phyloP scores from a whole-genome alignment of 495 filamentous ascomycete genomes.

The Letharia columbiana region DNA sequence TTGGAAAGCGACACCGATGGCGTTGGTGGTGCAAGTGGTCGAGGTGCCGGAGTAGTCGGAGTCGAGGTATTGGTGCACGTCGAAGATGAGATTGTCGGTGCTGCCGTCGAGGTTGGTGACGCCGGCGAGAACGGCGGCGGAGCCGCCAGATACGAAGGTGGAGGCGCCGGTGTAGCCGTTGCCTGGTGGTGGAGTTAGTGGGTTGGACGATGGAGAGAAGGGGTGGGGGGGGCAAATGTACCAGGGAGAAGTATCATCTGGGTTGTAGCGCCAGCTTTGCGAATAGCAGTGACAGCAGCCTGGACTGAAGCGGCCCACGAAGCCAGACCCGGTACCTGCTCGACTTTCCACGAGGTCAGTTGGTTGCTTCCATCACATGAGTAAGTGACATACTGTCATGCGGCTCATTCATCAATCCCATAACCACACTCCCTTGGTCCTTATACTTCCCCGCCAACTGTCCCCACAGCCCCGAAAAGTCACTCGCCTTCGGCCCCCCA shows the following conservation, averaged over 20 bases:
- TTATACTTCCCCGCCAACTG: slow-evolving; percentile 50
- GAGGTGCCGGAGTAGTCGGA: slow-evolving; percentile 47
- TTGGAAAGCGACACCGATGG: slow-evolving; percentile 39
- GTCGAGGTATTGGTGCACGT: slow-evolving; percentile 52
- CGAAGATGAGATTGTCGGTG: slow-evolving; percentile 47
- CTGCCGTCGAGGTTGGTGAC: slow-evolving; percentile 48
- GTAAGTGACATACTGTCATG: slow-evolving; percentile 30
- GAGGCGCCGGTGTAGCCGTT: slow-evolving; percentile 43
- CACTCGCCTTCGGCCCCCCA: slow-evolving; percentile 38
- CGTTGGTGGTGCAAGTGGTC: slow-evolving; percentile 44
- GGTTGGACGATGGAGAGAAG: slow-evolving; percentile 11
- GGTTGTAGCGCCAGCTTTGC: slow-evolving; percentile 46
- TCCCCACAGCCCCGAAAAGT: slow-evolving; percentile 49
- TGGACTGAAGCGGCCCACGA: slow-evolving; percentile 47
- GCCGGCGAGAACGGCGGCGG: slow-evolving; percentile 38
- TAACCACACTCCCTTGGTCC: slow-evolving; percentile 39
- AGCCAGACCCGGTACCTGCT: slow-evolving; percentile 37
- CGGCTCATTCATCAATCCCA: slow-evolving; percentile 59
- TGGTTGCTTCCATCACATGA: no score
- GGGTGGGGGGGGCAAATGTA: neutral
- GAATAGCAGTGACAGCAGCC: slow-evolving; percentile 49
- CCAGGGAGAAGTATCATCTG: slow-evolving; percentile 47
- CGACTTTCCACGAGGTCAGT: neutral
- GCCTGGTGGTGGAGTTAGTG: slow-evolving; percentile 20
- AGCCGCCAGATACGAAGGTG: slow-evolving; percentile 38